Evolutionary conservation across 2,329 filamentous ascomycete species (phyloP).

Genomic region (Alternaria alternata): DNA sequence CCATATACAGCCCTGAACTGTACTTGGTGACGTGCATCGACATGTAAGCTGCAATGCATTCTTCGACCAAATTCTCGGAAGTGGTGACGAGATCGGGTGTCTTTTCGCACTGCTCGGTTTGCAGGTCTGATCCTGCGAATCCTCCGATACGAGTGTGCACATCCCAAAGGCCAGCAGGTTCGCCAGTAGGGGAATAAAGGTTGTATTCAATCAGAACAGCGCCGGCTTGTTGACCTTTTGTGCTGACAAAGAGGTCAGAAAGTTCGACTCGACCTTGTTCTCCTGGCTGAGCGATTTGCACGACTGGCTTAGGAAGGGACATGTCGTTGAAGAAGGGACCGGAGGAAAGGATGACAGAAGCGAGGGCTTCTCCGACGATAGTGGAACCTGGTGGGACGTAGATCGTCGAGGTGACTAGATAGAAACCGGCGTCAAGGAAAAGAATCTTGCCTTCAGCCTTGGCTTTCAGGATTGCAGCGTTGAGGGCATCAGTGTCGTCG

Average conservation of each 20-base stretch:
- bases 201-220: constrained; percentile 79
- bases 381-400: constrained; percentile 72
- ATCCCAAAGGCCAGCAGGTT: constrained; percentile 82
- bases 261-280: constrained; percentile 73
- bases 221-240: constrained; percentile 70
- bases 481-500: constrained; percentile 83
- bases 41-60: constrained; percentile 76
- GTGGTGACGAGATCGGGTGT: constrained; percentile 68
- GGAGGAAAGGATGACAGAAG: constrained; percentile 80
- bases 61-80: constrained; percentile 59
- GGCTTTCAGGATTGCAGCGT: constrained; percentile 73
- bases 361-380: constrained; percentile 86
- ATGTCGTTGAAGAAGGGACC: constrained; percentile 63
- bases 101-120: constrained; percentile 80
- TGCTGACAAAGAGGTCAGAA: constrained; percentile 75
- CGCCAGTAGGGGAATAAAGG: constrained; percentile 61
- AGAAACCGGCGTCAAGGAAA: constrained; percentile 66
- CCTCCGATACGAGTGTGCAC: constrained; percentile 87
- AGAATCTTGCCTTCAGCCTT: constrained; percentile 62
- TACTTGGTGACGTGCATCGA: constrained; percentile 59
- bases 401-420: constrained; percentile 63
- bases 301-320: constrained; percentile 66
- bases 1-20: constrained; percentile 72
- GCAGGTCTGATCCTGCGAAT: constrained; percentile 77
- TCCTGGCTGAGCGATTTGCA: constrained; percentile 71